Conservation (phyloP, 164 flowering plant species). For the Liriodendron chinense region DNA sequence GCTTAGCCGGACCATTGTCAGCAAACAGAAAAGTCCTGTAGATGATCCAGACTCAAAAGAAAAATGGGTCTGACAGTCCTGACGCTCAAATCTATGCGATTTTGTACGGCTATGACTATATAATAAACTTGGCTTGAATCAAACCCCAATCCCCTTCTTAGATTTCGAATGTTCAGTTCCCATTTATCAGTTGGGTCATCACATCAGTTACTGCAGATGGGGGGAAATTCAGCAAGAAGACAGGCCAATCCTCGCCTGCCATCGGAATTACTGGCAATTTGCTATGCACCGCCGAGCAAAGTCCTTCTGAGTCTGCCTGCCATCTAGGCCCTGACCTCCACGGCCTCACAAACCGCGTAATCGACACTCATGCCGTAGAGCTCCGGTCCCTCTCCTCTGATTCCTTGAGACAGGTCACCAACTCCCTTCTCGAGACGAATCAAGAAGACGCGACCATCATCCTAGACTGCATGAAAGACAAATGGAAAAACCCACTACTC, state of each 20-base stretch:
- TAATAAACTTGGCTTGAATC: no score
- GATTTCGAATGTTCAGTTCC: no score
- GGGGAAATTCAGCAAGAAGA: constrained; percentile 19
- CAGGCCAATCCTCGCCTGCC: constrained; percentile 16
- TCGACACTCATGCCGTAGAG: constrained; percentile 49
- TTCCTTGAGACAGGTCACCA: constrained; percentile 59
- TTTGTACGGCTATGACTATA: no score
- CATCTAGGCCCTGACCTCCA: constrained; percentile 52
- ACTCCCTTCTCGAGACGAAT: constrained; percentile 61
- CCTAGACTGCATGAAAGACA: constrained; percentile 51
- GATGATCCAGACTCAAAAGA: no score
- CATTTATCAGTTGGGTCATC: no score
- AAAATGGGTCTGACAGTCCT: no score
- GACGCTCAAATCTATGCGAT: no score
- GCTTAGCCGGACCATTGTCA: no score
- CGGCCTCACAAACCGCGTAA: constrained; percentile 47
- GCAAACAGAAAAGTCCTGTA: no score
- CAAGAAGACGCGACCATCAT: constrained; percentile 65
- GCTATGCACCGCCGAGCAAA: constrained; percentile 35
- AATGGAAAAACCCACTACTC: constrained; percentile 62
- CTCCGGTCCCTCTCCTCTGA: constrained; percentile 55
- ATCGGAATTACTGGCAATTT: constrained; percentile 6
- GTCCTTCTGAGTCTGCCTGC: constrained; percentile 63
- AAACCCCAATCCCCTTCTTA: no score
- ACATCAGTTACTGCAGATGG: constrained; percentile 16